Percentiles rank a stretch among this genome's conserved stretches.
Conservation (phyloP, 2,329 filamentous ascomycete species). For the Aspergillus ustus region DNA sequence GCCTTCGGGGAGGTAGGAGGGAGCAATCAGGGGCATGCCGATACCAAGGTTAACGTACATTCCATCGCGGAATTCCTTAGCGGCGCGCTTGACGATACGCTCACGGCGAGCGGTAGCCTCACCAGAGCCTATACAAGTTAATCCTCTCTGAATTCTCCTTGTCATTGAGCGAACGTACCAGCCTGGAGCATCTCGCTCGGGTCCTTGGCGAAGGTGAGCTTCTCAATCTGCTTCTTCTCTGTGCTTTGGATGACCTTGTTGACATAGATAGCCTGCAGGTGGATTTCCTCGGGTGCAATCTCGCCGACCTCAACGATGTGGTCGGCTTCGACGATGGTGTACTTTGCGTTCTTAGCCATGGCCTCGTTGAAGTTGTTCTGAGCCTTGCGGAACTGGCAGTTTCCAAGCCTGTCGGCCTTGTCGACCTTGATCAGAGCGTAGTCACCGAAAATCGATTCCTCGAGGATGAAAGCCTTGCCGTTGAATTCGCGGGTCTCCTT, state of each 20-base stretch:
- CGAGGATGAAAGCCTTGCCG: conserved; percentile 75
- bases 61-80: conserved; percentile 81
- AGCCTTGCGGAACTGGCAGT: conserved; percentile 77
- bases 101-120: conserved; percentile 74
- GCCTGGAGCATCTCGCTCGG: conserved; percentile 52
- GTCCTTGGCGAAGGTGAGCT: conserved; percentile 76
- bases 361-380: conserved; percentile 75
- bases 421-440: conserved; percentile 77
- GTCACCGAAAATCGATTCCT: conserved; percentile 75
- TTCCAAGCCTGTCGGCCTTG: conserved; percentile 77
- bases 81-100: conserved; percentile 77
- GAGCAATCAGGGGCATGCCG: conserved; percentile 80
- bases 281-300: conserved; percentile 73
- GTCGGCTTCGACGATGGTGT: conserved; percentile 84
- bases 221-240: conserved; percentile 74
- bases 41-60: conserved; percentile 92
- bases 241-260: conserved; percentile 79
- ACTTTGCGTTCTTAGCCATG: conserved; percentile 79
- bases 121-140: conserved; percentile 46
- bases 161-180: conserved; percentile 43
- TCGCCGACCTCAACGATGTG: conserved; percentile 77
- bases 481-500: conserved; percentile 75
- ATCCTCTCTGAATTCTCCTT: not conserved
- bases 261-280: conserved; percentile 84
- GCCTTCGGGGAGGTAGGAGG: conserved; percentile 70